These are phyloP conservation scores for Leucaena leucocephala DNA, from an alignment of 306 rosid genomes.

Conservation along the genomic window DNA sequence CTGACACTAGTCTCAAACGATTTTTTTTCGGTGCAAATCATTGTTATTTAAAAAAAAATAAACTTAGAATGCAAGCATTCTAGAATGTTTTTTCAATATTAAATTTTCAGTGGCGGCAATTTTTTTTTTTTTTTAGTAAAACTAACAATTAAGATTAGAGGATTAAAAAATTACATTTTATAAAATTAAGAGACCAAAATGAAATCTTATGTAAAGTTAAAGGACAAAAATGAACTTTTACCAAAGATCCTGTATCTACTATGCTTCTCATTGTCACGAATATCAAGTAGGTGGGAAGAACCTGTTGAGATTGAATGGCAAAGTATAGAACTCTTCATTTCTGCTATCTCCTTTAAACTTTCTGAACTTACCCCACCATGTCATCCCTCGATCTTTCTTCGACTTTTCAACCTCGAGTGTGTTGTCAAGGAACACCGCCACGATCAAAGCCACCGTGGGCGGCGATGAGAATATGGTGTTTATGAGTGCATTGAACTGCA, in stretches of 20 bases:
- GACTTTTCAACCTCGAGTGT: constrained; percentile 85
- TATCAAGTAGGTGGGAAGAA: constrained; percentile 76
- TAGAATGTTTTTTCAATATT: too few species aligned
- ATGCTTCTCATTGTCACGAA: background rate
- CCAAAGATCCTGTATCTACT: background rate
- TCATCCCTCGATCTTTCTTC: constrained; percentile 94
- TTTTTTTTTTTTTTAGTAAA: too few species aligned
- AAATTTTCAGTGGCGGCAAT: too few species aligned
- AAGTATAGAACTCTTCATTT: constrained; percentile 89
- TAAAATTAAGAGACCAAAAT: too few species aligned
- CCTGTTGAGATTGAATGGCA: constrained; percentile 93
- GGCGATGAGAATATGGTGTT: constrained; percentile 90
- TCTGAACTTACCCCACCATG: constrained; percentile 95
- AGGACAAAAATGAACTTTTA: too few species aligned
- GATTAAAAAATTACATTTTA: too few species aligned
- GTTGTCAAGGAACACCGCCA: constrained; percentile 87
- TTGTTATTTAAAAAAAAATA: too few species aligned
- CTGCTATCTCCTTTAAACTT: constrained; percentile 77
- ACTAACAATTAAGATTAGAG: too few species aligned
- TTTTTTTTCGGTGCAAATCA: too few species aligned
- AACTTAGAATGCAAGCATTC: too few species aligned
- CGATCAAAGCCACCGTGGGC: constrained; percentile 75
- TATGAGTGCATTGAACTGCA: constrained; percentile 87
- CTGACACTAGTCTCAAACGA: too few species aligned
- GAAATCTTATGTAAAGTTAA: too few species aligned